These are phyloP conservation scores for Crithidia brevicula DNA, from an alignment of 208 protist species.

Conservation along the genomic window DNA sequence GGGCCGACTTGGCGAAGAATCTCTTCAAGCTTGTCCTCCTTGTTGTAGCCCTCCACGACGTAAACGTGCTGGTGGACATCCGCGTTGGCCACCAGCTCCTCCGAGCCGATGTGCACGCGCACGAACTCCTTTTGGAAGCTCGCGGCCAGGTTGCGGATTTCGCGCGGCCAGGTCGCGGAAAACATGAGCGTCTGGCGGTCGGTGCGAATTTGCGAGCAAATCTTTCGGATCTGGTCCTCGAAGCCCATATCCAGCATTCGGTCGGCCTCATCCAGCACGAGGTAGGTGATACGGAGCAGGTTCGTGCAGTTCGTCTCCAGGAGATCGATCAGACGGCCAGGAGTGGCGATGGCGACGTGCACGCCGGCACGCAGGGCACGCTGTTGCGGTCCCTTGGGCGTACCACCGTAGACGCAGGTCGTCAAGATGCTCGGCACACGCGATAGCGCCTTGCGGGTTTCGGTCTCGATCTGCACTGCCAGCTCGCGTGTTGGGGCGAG, in stretches of 20 bases:
- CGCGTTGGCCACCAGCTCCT: constrained; percentile 86
- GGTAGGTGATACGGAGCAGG: constrained; percentile 96
- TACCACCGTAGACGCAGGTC: constrained; percentile 86
- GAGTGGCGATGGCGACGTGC: constrained; percentile 94
- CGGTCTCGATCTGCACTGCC: constrained; percentile 91
- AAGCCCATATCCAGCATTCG: constrained; percentile 99
- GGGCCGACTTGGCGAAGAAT: constrained; percentile 62
- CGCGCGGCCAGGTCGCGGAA: constrained; percentile 95
- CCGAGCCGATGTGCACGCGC: constrained; percentile 92
- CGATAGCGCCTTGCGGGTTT: constrained; percentile 78
- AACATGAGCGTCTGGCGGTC: constrained; percentile 98
- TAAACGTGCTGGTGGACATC: constrained; percentile 86
- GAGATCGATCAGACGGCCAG: constrained; percentile 97
- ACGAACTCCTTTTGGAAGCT: constrained; percentile 92
- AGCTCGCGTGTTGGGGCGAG: constrained; percentile 93
- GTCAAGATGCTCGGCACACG: constrained; percentile 69
- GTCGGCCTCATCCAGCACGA: constrained; percentile 98
- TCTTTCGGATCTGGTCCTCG: constrained; percentile 97
- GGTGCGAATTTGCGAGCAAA: constrained; percentile 94
- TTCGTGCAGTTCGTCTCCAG: constrained; percentile 93
- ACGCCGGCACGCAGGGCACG: constrained; percentile 72
- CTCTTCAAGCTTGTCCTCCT: constrained; percentile 80
- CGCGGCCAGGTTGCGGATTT: constrained; percentile 85
- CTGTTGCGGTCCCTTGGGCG: constrained; percentile 78
- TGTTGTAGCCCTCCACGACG: constrained; percentile 72